phyloP scores from a whole-genome alignment of 192 early-diverging fungal species.

The Coemansia nantahalensis region DNA sequence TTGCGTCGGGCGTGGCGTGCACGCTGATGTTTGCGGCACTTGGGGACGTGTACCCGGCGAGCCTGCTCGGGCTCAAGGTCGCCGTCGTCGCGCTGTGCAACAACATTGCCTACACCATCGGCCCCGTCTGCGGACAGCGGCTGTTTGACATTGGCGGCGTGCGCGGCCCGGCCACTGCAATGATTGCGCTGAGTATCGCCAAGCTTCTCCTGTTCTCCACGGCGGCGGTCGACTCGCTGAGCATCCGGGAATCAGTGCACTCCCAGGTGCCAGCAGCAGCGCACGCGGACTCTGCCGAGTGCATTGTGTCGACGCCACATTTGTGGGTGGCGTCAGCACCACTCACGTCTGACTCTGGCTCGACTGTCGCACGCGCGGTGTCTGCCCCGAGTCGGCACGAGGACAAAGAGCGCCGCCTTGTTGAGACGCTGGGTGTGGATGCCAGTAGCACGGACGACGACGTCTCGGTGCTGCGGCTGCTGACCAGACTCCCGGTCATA shows the following conservation, averaged over 20 bases:
- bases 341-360: no score
- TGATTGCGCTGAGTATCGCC: conserved; percentile 25
- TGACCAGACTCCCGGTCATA: conserved; percentile 20
- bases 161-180: conserved; percentile 16
- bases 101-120: conserved; percentile 41
- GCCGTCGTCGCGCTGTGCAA: conserved; percentile 34
- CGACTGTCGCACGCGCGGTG: not conserved
- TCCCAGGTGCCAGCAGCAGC: not conserved
- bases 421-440: not conserved
- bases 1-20: conserved; percentile 31
- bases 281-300: not conserved
- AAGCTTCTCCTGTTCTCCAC: conserved; percentile 17
- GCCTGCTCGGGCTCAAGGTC: conserved; percentile 38
- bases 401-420: not conserved
- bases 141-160: conserved; percentile 22
- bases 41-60: conserved; percentile 37
- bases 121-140: conserved; percentile 30
- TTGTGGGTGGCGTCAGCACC: not conserved
- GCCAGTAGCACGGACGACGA: not conserved
- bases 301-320: not conserved
- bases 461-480: conserved; percentile 10
- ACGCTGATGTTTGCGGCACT: conserved; percentile 35
- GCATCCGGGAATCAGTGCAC: not conserved
- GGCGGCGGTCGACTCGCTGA: conserved; percentile 26
- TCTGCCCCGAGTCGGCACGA: not conserved